These are phyloP conservation scores for Parascedosporium putredinis DNA, from an alignment of 2,329 filamentous ascomycete species.

Conservation along the genomic window DNA sequence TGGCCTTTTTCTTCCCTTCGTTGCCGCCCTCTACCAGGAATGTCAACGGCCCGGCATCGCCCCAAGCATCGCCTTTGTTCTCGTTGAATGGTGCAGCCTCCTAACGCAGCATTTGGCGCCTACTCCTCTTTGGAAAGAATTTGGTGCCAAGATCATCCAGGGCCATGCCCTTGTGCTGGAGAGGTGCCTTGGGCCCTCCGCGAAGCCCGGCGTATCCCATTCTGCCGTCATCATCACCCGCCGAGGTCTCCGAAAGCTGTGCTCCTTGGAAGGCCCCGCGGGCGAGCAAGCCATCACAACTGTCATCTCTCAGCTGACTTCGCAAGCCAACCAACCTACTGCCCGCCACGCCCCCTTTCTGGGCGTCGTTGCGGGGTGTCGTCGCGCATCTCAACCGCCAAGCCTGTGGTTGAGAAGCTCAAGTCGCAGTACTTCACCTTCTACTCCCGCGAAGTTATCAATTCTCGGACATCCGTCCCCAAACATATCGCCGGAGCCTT, in stretches of 20 bases:
- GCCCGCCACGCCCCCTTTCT: constrained; percentile 68
- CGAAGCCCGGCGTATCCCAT: constrained; percentile 54
- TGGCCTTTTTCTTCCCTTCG: constrained; percentile 42
- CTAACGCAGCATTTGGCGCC: constrained; percentile 62
- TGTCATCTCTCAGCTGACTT: constrained; percentile 55
- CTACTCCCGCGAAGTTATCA: constrained; percentile 75
- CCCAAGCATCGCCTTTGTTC: constrained; percentile 69
- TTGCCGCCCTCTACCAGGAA: constrained; percentile 60
- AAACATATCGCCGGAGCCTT: constrained; percentile 63
- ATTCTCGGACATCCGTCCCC: constrained; percentile 63
- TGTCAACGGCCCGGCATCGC: constrained; percentile 69
- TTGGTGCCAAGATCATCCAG: constrained; percentile 54
- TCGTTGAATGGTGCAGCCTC: constrained; percentile 81
- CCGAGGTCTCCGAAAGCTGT: constrained; percentile 66
- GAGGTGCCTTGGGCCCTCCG: constrained; percentile 57
- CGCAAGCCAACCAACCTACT: constrained; percentile 53
- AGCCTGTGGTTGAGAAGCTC: constrained; percentile 47
- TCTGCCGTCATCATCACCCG: constrained; percentile 71
- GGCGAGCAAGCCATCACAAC: constrained; percentile 51
- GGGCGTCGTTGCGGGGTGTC: constrained; percentile 79
- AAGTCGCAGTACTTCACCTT: constrained; percentile 72
- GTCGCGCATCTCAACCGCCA: constrained; percentile 55
- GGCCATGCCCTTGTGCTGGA: constrained; percentile 67
- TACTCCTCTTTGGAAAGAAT: constrained; percentile 51
- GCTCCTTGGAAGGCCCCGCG: constrained; percentile 45